Evolutionary conservation across 179 eudicot species (phyloP), one percentile per base, ranked within the genome.

Genomic region (Amaranthus tricolor): DNA sequence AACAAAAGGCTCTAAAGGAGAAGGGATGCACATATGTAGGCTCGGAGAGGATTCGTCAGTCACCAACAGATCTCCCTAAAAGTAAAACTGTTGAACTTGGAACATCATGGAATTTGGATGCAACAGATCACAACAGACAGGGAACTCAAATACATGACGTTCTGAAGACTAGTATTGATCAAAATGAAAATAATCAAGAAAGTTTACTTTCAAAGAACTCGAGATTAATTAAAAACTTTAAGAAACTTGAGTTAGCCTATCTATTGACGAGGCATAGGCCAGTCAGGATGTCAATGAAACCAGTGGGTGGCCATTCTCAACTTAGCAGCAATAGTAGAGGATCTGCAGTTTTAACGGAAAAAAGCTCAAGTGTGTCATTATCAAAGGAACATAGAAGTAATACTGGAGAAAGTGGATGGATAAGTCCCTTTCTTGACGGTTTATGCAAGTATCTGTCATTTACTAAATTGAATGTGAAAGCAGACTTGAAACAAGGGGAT

Each of bases 401-500:
- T 73, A 77, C 73, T n/a, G 80, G 83, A 68, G 86, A 78, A 80
- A 83, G 82, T 83, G 92, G 92, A 70, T 95, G 98, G 99, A 82
- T 95, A 77, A 87, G 84, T 75, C 89, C 96, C 13, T 95, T 95
- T 60, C 88, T 95, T 51, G 99, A 91, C 43, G 99, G 99, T 19
- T 80, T 93, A 77, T 88, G 93, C 86, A 95, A 91, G 88, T 95
- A 93, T 77, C 77, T 91, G 53, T 84, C 97, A 10, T 89, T 79
- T 72, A 86, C 84, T 65, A 84, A 89, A 76, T 73, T 95, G 76
- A 81, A 85, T 74, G 98, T 87, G 17, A 91, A 88, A 84, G 99
- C 98, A 53, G 92, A 93, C 58, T 80, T 93, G 82, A 95, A 88
- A 85, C 98, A 95, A 84, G 97, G 96, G 49, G 98, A 95, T 86